Conservation (phyloP, 2,329 filamentous ascomycete species). For the Aotearoamyces nothofagi region DNA sequence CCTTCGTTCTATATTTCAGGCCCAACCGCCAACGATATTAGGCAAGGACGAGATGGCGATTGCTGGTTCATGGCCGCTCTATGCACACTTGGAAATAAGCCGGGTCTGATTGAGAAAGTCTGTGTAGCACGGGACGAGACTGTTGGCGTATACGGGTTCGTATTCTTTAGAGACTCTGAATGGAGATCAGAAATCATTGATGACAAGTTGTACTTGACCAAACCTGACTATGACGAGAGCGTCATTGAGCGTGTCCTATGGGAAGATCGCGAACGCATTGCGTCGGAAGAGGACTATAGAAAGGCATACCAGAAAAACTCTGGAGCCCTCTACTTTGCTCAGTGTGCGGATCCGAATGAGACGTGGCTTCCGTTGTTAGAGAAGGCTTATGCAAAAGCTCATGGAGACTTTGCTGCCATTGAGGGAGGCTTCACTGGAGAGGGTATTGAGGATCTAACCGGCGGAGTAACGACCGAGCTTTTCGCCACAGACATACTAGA, state of each 20-base stretch:
- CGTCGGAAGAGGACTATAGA: slow-evolving; percentile 39
- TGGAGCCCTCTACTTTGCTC: slow-evolving; percentile 63
- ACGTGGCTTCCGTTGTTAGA: slow-evolving; percentile 72
- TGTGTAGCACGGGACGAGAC: slow-evolving; percentile 23
- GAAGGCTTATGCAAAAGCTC: slow-evolving; percentile 74
- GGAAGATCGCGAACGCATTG: slow-evolving; percentile 50
- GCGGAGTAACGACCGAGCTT: slow-evolving; percentile 55
- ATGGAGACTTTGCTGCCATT: slow-evolving; percentile 65
- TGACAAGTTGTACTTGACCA: slow-evolving; percentile 73
- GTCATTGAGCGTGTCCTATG: slow-evolving; percentile 56
- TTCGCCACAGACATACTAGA: slow-evolving; percentile 59
- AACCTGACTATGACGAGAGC: slow-evolving; percentile 61
- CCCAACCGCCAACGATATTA: slow-evolving; percentile 61
- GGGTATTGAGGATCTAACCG: slow-evolving; percentile 43
- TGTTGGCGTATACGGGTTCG: slow-evolving; percentile 77
- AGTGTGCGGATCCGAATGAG: slow-evolving; percentile 61
- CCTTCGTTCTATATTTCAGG: slow-evolving; percentile 67
- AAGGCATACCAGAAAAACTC: slow-evolving; percentile 36
- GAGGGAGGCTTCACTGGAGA: slow-evolving; percentile 53
- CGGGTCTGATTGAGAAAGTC: slow-evolving; percentile 32
- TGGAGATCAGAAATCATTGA: slow-evolving; percentile 87
- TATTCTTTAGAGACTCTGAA: slow-evolving; percentile 74
- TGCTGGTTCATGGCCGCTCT: slow-evolving; percentile 79
- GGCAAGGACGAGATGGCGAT: slow-evolving; percentile 65
- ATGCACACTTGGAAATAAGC: slow-evolving; percentile 46